phyloP scores from a whole-genome alignment of 1,139 yeast species.

The Pneumocystis sp. region DNA sequence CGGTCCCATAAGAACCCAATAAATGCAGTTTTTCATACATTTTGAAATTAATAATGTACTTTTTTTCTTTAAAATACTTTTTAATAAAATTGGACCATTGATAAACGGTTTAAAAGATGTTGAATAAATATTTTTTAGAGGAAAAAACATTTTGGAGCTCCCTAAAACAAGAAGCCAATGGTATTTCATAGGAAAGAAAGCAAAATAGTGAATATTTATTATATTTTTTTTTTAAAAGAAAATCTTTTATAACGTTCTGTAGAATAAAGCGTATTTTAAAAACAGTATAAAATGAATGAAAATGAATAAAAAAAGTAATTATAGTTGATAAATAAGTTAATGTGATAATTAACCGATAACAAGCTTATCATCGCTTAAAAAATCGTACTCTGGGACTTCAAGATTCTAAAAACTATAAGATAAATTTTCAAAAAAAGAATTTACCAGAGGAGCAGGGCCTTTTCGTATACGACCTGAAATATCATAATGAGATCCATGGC shows the following conservation, averaged over 20 bases:
- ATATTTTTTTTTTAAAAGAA: neutral
- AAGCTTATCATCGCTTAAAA: conserved; percentile 61
- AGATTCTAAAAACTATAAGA: conserved; percentile 20
- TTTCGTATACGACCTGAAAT: conserved; percentile 98
- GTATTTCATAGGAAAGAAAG: neutral
- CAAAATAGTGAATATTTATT: neutral
- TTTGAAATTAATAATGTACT: neutral
- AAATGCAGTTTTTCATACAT: neutral
- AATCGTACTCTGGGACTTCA: conserved; percentile 58
- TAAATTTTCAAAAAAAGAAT: conserved; percentile 14
- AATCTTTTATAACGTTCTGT: neutral
- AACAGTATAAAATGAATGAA: neutral
- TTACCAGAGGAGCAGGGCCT: conserved; percentile 99
- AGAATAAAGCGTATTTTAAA: neutral
- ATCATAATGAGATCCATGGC: conserved; percentile 99
- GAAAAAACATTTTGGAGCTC: neutral
- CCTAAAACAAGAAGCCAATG: neutral
- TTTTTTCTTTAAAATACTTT: neutral
- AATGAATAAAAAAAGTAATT: neutral
- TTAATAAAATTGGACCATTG: neutral
- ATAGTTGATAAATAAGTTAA: neutral
- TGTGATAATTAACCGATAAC: conserved; percentile 48
- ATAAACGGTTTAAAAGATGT: neutral
- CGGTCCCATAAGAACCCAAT: conserved; percentile 40
- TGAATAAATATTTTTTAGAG: neutral